Conservation (phyloP, 1,284 basidiomycete species). For the Sanguinoderma infundibulare region DNA sequence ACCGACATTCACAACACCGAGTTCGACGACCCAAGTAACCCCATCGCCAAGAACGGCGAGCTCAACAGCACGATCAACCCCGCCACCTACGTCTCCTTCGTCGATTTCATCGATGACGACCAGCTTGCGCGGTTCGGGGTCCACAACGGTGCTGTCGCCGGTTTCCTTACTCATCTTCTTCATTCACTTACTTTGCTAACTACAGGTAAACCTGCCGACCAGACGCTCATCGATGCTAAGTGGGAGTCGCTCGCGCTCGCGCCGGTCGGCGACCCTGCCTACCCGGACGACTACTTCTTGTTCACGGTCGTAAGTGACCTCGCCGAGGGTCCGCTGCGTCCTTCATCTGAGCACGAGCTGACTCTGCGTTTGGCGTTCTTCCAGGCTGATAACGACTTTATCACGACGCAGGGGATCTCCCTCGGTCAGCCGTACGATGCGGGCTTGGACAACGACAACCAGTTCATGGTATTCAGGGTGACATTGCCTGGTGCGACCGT, state of each 20-base stretch:
- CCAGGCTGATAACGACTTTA: conserved; percentile 69
- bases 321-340: neutral
- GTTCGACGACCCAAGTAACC: conserved; percentile 58
- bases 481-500: conserved; percentile 52
- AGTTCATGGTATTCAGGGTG: conserved; percentile 69
- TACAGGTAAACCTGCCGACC: conserved; percentile 44
- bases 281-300: conserved; percentile 70
- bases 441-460: conserved; percentile 62
- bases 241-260: conserved; percentile 72
- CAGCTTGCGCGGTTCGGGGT: conserved; percentile 67
- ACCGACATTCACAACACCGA: conserved; percentile 65
- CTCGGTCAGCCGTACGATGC: conserved; percentile 58
- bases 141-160: conserved; percentile 47
- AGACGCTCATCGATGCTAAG: conserved; percentile 65
- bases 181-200: neutral
- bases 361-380: neutral
- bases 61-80: conserved; percentile 55
- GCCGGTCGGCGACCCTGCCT: conserved; percentile 51
- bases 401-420: conserved; percentile 60
- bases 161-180: neutral
- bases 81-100: conserved; percentile 60
- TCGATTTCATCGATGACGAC: conserved; percentile 53
- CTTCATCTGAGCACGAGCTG: neutral
- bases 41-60: conserved; percentile 55
- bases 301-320: conserved; percentile 53